Conservation (phyloP, 768 basidiomycete genomes). For the Boletales sp. region DNA sequence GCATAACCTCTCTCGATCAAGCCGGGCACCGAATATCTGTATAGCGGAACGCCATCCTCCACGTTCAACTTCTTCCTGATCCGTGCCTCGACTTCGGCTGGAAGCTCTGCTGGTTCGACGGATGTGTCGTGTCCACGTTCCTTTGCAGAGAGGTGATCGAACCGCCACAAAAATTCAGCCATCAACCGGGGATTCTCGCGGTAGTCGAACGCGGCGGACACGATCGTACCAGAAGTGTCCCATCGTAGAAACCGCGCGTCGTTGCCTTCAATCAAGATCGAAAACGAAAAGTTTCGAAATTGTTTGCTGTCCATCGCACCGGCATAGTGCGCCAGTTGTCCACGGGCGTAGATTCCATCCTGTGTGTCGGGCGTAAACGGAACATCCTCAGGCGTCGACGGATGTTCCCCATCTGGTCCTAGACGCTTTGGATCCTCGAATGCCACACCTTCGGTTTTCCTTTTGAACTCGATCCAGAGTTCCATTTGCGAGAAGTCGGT, state of each 20-base stretch:
- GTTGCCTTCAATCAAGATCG: conserved; percentile 22
- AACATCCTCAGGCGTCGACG: neutral
- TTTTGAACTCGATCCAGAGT: conserved; percentile 9
- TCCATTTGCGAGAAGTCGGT: conserved; percentile 2
- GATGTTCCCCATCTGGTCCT: neutral
- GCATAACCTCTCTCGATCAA: neutral
- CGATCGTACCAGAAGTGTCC: conserved; percentile 31
- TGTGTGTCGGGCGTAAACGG: neutral
- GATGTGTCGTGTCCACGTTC: too few species aligned
- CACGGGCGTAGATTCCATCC: neutral
- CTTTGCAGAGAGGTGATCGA: too few species aligned
- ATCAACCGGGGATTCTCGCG: too few species aligned
- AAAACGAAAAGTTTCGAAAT: conserved; percentile 31
- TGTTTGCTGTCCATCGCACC: conserved; percentile 22
- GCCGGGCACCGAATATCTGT: neutral
- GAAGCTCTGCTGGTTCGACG: too few species aligned
- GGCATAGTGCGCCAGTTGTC: conserved; percentile 25
- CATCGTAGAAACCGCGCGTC: conserved; percentile 31
- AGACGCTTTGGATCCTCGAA: neutral
- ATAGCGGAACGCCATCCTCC: neutral
- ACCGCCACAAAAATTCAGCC: too few species aligned
- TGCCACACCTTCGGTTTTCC: neutral
- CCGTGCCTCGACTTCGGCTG: too few species aligned
- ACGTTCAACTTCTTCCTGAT: neutral
- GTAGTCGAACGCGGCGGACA: too few species aligned